These are phyloP conservation scores for Tylopilus intermedius DNA, from an alignment of 768 basidiomycete species.

Conservation along the genomic window DNA sequence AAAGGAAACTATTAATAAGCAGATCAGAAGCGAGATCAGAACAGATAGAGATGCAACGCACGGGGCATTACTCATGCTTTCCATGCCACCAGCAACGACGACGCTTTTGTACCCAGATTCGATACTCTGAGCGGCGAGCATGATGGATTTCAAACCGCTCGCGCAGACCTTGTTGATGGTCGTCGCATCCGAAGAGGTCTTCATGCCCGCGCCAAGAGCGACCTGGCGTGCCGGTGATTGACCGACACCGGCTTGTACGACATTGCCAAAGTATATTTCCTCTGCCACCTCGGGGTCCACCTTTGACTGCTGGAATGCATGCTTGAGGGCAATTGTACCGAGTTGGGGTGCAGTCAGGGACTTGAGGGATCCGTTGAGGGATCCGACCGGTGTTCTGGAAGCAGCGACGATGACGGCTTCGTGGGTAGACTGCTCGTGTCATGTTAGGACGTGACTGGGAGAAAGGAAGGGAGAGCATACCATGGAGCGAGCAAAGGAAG, in stretches of 20 bases:
- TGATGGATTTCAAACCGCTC: conserved; percentile 93
- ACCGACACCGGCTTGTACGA: conserved; percentile 94
- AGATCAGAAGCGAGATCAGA: conserved; percentile 4
- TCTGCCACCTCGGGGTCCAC: conserved; percentile 82
- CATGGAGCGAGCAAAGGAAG: conserved; percentile 43
- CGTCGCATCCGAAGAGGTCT: conserved; percentile 84
- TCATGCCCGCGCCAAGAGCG: conserved; percentile 84
- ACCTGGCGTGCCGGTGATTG: conserved; percentile 99
- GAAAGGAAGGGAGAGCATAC: conserved; percentile 28
- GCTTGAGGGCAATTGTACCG: conserved; percentile 83
- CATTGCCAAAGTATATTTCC: conserved; percentile 96
- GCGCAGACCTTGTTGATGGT: conserved; percentile 99
- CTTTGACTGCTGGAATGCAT: conserved; percentile 75
- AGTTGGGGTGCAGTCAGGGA: conserved; percentile 87
- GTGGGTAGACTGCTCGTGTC: conserved; percentile 39
- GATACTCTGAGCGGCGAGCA: conserved; percentile 88
- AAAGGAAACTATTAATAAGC: conserved; percentile 54
- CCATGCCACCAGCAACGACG: conserved; percentile 95
- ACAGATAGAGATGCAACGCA: conserved; percentile 40
- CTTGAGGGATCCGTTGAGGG: conserved; percentile 87
- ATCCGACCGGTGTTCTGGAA: conserved; percentile 89
- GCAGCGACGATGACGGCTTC: conserved; percentile 94
- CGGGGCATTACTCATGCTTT: conserved; percentile 99
- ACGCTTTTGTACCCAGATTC: conserved; percentile 79
- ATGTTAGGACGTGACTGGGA: neutral